Evolutionary conservation across 495 filamentous ascomycete species (phyloP).

Genomic region (Penicillium alfredii): DNA sequence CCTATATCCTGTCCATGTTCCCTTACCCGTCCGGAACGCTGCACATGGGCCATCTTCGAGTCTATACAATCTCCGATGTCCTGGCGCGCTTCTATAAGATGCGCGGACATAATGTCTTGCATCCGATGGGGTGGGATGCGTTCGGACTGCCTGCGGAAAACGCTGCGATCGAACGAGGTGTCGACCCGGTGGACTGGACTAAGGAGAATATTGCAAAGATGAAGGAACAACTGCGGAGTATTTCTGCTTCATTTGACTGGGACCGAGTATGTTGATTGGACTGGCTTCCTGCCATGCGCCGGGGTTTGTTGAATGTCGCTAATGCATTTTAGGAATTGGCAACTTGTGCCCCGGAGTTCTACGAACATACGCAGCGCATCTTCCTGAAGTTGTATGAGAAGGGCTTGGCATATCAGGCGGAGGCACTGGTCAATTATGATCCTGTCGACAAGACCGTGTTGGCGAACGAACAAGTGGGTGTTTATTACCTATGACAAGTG

Average conservation of each 20-base stretch:
- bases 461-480: conserved; percentile 69
- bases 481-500: neutral
- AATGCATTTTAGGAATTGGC: conserved; percentile 59
- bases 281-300: too few relatives aligned
- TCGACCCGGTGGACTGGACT: conserved; percentile 76
- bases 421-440: conserved; percentile 83
- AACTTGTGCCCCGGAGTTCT: conserved; percentile 78
- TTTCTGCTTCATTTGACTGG: conserved; percentile 82
- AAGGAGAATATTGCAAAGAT: conserved; percentile 70
- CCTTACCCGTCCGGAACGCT: conserved; percentile 85
- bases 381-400: conserved; percentile 69
- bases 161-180: conserved; percentile 80
- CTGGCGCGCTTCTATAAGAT: conserved; percentile 71
- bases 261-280: conserved; percentile 57
- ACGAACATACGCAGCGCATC: conserved; percentile 80
- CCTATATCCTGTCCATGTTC: conserved; percentile 87
- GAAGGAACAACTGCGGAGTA: conserved; percentile 71
- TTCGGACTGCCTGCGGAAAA: conserved; percentile 91
- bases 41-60: conserved; percentile 84
- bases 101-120: conserved; percentile 67
- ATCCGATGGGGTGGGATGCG: conserved; percentile 93
- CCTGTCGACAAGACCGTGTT: conserved; percentile 84
- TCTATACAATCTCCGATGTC: conserved; percentile 88
- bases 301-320: conserved; percentile 3
- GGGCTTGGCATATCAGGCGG: conserved; percentile 70